Percentiles rank a stretch among this genome's conserved stretches.
These are phyloP conservation scores for Talaromyces thailandensis DNA, from an alignment of 495 filamentous ascomycete species.

Conservation along the genomic window DNA sequence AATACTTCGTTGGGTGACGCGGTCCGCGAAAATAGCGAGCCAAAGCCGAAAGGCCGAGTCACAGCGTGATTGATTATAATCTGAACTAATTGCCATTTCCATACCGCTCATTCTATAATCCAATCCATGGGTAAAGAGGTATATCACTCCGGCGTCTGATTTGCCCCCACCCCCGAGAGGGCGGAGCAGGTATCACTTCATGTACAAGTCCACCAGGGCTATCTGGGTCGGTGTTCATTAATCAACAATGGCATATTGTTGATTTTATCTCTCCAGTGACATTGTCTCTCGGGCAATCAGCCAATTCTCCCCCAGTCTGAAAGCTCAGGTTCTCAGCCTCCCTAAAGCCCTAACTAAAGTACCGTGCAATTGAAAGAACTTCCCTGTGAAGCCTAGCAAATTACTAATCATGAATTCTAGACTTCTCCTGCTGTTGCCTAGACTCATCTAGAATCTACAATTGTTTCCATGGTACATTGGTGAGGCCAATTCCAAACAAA, in stretches of 20 bases:
- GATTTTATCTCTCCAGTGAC: neutral
- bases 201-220: neutral
- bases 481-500: neutral
- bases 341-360: neutral
- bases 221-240: neutral
- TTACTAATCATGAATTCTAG: neutral
- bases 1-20: neutral
- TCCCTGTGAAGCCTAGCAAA: neutral
- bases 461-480: neutral
- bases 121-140: neutral
- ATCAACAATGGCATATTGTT: neutral
- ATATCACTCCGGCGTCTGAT: neutral
- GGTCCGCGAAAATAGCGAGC: neutral
- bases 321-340: neutral
- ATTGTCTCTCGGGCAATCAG: neutral
- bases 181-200: neutral
- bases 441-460: neutral
- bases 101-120: neutral
- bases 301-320: neutral
- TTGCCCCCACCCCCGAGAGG: no score
- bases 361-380: neutral
- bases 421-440: neutral
- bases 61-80: neutral
- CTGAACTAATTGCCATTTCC: neutral
- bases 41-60: neutral